Evolutionary conservation across 306 rosid genomes (phyloP).

Genomic region (Quercus bicolor): DNA sequence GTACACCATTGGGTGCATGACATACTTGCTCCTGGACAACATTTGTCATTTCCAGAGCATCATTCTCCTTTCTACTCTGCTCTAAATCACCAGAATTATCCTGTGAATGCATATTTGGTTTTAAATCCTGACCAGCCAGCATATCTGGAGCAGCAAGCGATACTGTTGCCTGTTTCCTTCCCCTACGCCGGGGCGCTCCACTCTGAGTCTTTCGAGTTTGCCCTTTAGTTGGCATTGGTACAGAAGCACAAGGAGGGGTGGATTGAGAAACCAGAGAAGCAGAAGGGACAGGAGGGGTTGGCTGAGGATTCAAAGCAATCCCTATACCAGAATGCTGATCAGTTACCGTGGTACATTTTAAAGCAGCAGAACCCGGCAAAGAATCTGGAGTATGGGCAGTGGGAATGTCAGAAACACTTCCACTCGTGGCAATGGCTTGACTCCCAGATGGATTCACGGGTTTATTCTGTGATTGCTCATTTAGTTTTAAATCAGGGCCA

Average conservation of each 20-base stretch:
- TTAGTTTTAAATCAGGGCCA: slow-evolving; percentile 50
- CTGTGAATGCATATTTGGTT: slow-evolving; percentile 33
- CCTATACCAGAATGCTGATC: slow-evolving; percentile 36
- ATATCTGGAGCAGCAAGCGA: slow-evolving; percentile 38
- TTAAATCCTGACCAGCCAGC: slow-evolving; percentile 38
- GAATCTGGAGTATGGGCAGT: slow-evolving; percentile 35
- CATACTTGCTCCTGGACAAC: slow-evolving; percentile 38
- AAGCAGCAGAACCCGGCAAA: slow-evolving; percentile 40
- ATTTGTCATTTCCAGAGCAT: slow-evolving; percentile 32
- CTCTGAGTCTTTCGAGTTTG: slow-evolving; percentile 53
- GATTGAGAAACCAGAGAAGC: slow-evolving; percentile 42
- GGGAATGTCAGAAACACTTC: slow-evolving; percentile 32
- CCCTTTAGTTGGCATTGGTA: slow-evolving; percentile 46
- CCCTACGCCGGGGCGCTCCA: slow-evolving; percentile 75
- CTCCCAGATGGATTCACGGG: slow-evolving; percentile 31
- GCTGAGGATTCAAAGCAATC: slow-evolving; percentile 42
- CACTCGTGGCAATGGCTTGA: slow-evolving; percentile 42
- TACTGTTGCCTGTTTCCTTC: slow-evolving; percentile 55
- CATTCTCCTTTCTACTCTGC: slow-evolving; percentile 41
- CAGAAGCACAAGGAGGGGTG: slow-evolving; percentile 40
- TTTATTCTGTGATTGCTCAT: slow-evolving; percentile 47
- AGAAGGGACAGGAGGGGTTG: slow-evolving; percentile 40
- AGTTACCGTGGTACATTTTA: slow-evolving; percentile 28
- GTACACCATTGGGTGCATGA: slow-evolving; percentile 29
- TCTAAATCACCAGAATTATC: slow-evolving; percentile 34